These are phyloP conservation scores for Globisporangium uncinulatum DNA, from an alignment of 352 stramenopile species.

Conservation along the genomic window DNA sequence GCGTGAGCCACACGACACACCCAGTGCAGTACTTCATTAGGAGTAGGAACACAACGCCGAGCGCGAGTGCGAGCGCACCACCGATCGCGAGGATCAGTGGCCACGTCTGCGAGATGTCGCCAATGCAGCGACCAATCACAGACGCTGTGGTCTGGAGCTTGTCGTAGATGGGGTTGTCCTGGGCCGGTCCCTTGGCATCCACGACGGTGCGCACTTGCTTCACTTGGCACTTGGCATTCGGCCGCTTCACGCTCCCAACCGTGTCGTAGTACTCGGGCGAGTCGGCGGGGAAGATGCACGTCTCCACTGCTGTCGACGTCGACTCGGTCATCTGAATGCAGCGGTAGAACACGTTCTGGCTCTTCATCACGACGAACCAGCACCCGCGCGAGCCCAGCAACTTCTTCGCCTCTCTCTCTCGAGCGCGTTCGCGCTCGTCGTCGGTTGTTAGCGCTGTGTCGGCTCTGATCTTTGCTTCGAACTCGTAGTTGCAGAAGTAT, in stretches of 20 bases:
- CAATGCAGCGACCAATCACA: conserved; percentile 52
- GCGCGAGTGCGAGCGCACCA: conserved; percentile 33
- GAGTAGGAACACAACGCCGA: conserved; percentile 67
- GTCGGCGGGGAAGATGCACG: conserved; percentile 65
- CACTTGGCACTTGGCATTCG: conserved; percentile 72
- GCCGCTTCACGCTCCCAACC: conserved; percentile 31
- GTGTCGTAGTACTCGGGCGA: conserved; percentile 60
- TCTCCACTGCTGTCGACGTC: conserved; percentile 56
- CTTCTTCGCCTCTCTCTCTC: conserved; percentile 34
- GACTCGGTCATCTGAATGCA: conserved; percentile 67
- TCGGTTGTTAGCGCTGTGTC: conserved; percentile 37
- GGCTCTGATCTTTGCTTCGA: conserved; percentile 39
- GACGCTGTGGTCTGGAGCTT: conserved; percentile 47
- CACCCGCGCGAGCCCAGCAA: conserved; percentile 35
- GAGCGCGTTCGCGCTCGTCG: conserved; percentile 29
- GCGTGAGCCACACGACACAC: conserved; percentile 65
- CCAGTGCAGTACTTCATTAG: conserved; percentile 68
- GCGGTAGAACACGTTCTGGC: conserved; percentile 66
- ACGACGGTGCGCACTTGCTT: conserved; percentile 56
- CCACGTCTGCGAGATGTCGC: conserved; percentile 63
- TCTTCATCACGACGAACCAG: conserved; percentile 65
- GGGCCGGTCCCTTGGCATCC: conserved; percentile 45
- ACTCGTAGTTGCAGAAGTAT: conserved; percentile 79
- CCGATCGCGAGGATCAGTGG: conserved; percentile 43
- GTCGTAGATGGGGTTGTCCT: conserved; percentile 71